Base-by-base conservation (phyloP, 2,329 filamentous ascomycete genomes). In the Stenocarpella maydis region DNA sequence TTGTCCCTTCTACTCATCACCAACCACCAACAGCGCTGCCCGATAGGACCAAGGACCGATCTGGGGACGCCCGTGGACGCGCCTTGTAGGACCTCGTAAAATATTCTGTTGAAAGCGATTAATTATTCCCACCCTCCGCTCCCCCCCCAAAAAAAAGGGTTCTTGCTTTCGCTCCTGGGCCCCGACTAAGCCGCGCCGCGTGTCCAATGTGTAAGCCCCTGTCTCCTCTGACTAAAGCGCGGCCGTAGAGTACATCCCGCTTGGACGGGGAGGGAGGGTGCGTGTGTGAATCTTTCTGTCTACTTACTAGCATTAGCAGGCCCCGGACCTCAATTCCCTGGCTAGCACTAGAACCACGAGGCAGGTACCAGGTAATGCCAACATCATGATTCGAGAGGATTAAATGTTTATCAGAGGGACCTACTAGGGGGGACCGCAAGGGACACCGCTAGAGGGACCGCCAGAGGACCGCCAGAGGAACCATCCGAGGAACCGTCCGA, bases 161-260 rank as follows among this genome's bases (percentile, higher is more conserved):
- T 66, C 39, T 47, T 43, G 61, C 21, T 28, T n/a, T 65, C 17
- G 37, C 49, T 53, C 17, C 17, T 47, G 8, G 26, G 26, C 58
- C 41, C 41, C 41, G 58, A 41, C 63, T 24, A 37, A 43, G 50
- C 47, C 43, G 26, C 37, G 50, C 34, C 43, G 39, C 37, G 34
- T 55, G 50, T 53, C 26, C 50, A 54, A 55, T 55, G 64, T 50
- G 64, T 50, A 66, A 34, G 50, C 34, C 63, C 54, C 39, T 26
- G 50, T 45, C 49, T 65, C 63, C 49, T 50, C 50, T 63, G 58
- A 63, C 58, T 63, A 63, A 26, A 49, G 47, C 58, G 58, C 41
- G 58, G 41, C 41, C 58, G 41, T 61, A 41, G 58, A 61, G 58
- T 31, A 61, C 37, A 63, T 52, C 64, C 64, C 49, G 41, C 64